Evolutionary conservation across 2,329 filamentous ascomycete species (phyloP).

Genomic region (Seiridium unicorne): DNA sequence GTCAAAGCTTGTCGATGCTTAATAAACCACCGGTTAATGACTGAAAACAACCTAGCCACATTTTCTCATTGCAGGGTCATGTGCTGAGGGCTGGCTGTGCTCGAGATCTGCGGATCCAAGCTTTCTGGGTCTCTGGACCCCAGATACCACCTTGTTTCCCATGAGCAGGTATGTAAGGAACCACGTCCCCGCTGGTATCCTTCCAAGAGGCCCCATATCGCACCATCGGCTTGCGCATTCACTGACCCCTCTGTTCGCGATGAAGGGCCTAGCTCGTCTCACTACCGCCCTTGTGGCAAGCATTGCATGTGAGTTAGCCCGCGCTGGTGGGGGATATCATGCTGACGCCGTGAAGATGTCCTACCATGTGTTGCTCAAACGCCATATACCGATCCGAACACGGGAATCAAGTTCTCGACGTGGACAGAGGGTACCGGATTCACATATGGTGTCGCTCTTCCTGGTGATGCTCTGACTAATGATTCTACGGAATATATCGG

Average conservation of each 20-base stretch:
- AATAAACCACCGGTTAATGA: constrained; percentile 5
- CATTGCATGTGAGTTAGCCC: constrained; percentile 23
- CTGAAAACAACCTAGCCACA: neutral
- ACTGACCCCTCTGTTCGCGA: constrained; percentile 19
- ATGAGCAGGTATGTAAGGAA: neutral
- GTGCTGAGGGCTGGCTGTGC: neutral
- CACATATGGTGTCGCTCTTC: constrained; percentile 26
- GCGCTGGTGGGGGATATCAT: neutral
- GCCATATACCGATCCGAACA: constrained; percentile 27
- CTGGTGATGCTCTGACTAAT: constrained; percentile 26
- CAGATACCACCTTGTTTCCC: neutral
- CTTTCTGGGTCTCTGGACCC: neutral
- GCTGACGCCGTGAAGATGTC: constrained; percentile 21
- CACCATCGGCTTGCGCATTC: constrained; percentile 8
- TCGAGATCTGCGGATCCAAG: neutral
- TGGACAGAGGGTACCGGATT: constrained; percentile 20
- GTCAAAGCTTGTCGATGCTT: neutral
- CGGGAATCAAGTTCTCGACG: constrained; percentile 27
- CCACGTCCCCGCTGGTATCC: neutral
- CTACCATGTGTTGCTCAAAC: constrained; percentile 25
- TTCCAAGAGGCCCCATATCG: neutral
- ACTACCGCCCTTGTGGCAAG: constrained; percentile 26
- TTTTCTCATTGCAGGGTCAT: neutral
- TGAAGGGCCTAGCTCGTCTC: constrained; percentile 26
- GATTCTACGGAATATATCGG: constrained; percentile 29